phyloP scores from a whole-genome alignment of 108 stramenopile genomes.

The Cyclotella atomus region DNA sequence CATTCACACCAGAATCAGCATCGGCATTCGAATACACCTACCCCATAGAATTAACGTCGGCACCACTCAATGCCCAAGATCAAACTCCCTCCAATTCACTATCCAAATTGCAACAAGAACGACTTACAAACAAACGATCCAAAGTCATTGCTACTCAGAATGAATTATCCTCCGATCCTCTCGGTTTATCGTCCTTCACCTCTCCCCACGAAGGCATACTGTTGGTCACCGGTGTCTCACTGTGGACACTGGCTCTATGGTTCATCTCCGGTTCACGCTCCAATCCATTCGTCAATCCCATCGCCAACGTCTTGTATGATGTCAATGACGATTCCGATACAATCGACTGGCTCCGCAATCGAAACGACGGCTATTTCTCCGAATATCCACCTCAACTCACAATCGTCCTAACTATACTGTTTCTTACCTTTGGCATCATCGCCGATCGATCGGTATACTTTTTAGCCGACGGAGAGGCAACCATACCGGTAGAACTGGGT shows the following conservation, averaged over 20 bases:
- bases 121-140: conserved; percentile 38
- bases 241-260: conserved; percentile 80
- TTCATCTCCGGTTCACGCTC: conserved; percentile 70
- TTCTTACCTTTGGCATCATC: conserved; percentile 60
- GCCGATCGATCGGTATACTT: conserved; percentile 59
- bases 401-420: conserved; percentile 52
- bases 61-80: background rate
- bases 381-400: conserved; percentile 61
- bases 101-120: conserved; percentile 41
- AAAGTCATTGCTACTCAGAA: conserved; percentile 18
- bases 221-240: conserved; percentile 45
- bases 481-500: conserved; percentile 66
- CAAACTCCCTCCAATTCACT: conserved; percentile 44
- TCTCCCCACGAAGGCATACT: conserved; percentile 17
- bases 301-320: conserved; percentile 81
- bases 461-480: conserved; percentile 68
- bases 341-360: conserved; percentile 74
- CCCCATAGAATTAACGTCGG: conserved; percentile 54
- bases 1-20: conserved; percentile 33
- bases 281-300: conserved; percentile 75
- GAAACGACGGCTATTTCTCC: conserved; percentile 80
- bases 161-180: conserved; percentile 41
- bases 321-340: conserved; percentile 10
- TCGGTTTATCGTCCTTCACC: conserved; percentile 19
- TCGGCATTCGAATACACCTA: conserved; percentile 59